Percentiles rank a stretch among this genome's conserved stretches.
Conservation (phyloP, 805 yeast genomes). For the Ascoidea asiatica region DNA sequence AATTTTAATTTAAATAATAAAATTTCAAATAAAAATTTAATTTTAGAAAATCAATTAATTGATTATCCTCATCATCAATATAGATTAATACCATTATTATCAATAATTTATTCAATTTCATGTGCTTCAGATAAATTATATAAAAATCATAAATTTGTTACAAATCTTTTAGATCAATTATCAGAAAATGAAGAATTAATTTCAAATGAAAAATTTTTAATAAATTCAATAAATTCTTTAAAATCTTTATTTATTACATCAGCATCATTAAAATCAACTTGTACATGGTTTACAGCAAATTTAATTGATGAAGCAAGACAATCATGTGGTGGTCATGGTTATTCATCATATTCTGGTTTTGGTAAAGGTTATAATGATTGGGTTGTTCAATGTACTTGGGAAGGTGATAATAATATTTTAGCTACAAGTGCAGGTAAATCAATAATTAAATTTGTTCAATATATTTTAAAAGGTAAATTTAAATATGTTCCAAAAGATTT, state of each 20-base stretch:
- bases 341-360: conserved; percentile 83
- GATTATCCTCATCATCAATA: conserved; percentile 86
- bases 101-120: conserved; percentile 64
- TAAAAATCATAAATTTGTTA: conserved; percentile 32
- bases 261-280: conserved; percentile 79
- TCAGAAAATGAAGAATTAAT: conserved; percentile 32
- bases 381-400: conserved; percentile 99
- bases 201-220: conserved; percentile 4
- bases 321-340: conserved; percentile 94
- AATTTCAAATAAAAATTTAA: too few species aligned
- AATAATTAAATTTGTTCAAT: conserved; percentile 27
- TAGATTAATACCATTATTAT: conserved; percentile 73
- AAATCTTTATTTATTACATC: conserved; percentile 74
- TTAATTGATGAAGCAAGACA: conserved; percentile 85
- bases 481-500: conserved; percentile 15
- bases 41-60: conserved; percentile 56
- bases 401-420: conserved; percentile 86
- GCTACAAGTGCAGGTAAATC: conserved; percentile 79
- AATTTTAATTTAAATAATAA: neutral
- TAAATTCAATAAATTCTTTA: conserved; percentile 42
- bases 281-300: conserved; percentile 74
- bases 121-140: conserved; percentile 56
- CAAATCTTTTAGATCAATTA: conserved; percentile 40
- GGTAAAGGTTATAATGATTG: conserved; percentile 84
- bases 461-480: conserved; percentile 21